Evolutionary conservation across 129 eudicot genomes (phyloP).

Genomic region (Tagetes erecta): DNA sequence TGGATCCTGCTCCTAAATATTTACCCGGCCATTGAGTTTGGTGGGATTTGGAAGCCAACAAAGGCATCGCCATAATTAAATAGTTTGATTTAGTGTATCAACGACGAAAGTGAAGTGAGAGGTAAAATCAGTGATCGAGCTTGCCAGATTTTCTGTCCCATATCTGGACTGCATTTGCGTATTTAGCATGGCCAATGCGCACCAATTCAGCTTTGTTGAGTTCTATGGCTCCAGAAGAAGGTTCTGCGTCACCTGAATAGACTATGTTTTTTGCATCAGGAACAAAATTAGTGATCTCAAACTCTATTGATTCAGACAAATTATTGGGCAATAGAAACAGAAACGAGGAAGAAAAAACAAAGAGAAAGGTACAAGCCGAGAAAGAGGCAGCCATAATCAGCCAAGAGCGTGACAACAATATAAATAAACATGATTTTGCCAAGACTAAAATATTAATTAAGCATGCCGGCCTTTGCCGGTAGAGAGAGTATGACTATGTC

Average conservation of each 20-base stretch:
- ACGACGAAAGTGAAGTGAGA: conserved; percentile 27
- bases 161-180: conserved; percentile 20
- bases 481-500: too few species aligned
- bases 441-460: too few species aligned
- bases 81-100: not conserved
- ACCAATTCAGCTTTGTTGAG: not conserved
- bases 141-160: conserved; percentile 24
- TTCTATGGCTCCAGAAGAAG: conserved; percentile 16
- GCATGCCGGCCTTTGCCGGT: too few species aligned
- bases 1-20: conserved; percentile 31
- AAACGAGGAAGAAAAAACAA: not conserved
- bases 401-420: too few species aligned
- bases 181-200: conserved; percentile 24
- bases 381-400: conserved; percentile 1
- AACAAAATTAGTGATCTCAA: conserved; percentile 17
- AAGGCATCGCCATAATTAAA: conserved; percentile 1
- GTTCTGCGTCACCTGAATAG: conserved; percentile 15
- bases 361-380: not conserved
- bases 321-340: not conserved
- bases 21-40: conserved; percentile 5
- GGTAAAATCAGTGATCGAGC: conserved; percentile 19
- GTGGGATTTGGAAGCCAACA: conserved; percentile 23
- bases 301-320: conserved; percentile 12
- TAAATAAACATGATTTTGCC: too few species aligned
- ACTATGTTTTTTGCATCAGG: not conserved